A percentile compares a stretch with the other conserved stretches of the same genome.
Evolutionary conservation across 129 eudicot genomes (phyloP).

Genomic region (Escallonia rubra): DNA sequence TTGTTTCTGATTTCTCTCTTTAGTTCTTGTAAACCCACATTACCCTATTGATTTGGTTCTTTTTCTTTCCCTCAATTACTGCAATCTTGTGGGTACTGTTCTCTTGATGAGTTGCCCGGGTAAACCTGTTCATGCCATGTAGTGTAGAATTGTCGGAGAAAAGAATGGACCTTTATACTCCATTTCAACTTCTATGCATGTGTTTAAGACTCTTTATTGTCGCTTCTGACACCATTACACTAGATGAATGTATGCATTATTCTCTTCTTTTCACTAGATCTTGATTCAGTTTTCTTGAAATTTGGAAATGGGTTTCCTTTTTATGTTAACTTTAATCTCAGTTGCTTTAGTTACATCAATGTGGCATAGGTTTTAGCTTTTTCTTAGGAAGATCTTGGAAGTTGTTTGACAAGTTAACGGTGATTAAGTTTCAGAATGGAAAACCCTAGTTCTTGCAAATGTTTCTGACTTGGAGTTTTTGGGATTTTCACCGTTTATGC

Average conservation of each 20-base stretch:
- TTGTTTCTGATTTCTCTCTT: constrained; percentile 7
- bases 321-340: neutral
- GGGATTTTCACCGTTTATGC: constrained; percentile 59
- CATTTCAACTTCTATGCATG: constrained; percentile 37
- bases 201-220: constrained; percentile 41
- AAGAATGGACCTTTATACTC: constrained; percentile 42
- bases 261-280: constrained; percentile 24
- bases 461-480: constrained; percentile 2
- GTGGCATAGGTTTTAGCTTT: constrained; percentile 5
- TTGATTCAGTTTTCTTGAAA: constrained; percentile 11
- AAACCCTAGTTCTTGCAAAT: neutral
- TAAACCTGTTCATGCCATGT: no score
- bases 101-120: no score
- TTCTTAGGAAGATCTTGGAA: constrained; percentile 19
- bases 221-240: constrained; percentile 43
- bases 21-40: neutral
- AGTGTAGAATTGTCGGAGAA: no score
- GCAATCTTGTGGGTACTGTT: neutral
- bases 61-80: constrained; percentile 9
- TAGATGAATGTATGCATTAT: constrained; percentile 54
- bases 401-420: neutral
- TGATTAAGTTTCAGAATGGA: neutral
- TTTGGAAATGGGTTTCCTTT: no score
- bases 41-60: neutral
- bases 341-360: constrained; percentile 1